Conservation (phyloP, 352 stramenopile species). For the Pythium oligandrum region DNA sequence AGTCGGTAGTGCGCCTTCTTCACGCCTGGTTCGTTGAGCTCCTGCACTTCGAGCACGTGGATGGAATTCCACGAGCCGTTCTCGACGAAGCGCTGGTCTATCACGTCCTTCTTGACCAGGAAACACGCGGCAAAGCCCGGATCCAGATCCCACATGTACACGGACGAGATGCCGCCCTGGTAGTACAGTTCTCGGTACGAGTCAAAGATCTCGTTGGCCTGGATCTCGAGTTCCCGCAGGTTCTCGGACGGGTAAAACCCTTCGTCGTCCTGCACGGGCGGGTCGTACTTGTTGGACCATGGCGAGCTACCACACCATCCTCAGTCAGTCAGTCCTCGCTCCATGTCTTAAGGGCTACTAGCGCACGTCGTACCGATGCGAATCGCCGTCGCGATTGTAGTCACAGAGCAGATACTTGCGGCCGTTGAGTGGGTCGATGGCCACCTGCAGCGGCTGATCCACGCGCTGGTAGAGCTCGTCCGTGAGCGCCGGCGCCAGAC, state of each 20-base stretch:
- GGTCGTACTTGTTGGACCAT: slow-evolving; percentile 92
- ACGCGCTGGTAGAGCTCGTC: slow-evolving; percentile 93
- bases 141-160: slow-evolving; percentile 96
- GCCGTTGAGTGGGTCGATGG: slow-evolving; percentile 80
- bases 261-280: slow-evolving; percentile 67
- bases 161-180: slow-evolving; percentile 88
- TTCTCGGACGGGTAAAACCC: slow-evolving; percentile 89
- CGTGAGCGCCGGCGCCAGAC: slow-evolving; percentile 70
- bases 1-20: slow-evolving; percentile 89
- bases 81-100: slow-evolving; percentile 76
- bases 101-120: slow-evolving; percentile 91
- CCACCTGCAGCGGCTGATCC: slow-evolving; percentile 89
- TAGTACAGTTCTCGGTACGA: slow-evolving; percentile 97
- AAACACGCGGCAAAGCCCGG: slow-evolving; percentile 92
- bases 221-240: slow-evolving; percentile 87
- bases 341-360: too few relatives aligned
- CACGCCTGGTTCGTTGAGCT: slow-evolving; percentile 23
- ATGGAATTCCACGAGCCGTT: slow-evolving; percentile 93
- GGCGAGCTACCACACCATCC: slow-evolving; percentile 44
- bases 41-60: slow-evolving; percentile 92
- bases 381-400: slow-evolving; percentile 94
- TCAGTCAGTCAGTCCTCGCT: too few relatives aligned
- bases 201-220: slow-evolving; percentile 96
- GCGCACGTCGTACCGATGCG: slow-evolving; percentile 42
- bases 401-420: slow-evolving; percentile 92